Conservation (phyloP, 441 rosid species). For the Omphalea diandra region DNA sequence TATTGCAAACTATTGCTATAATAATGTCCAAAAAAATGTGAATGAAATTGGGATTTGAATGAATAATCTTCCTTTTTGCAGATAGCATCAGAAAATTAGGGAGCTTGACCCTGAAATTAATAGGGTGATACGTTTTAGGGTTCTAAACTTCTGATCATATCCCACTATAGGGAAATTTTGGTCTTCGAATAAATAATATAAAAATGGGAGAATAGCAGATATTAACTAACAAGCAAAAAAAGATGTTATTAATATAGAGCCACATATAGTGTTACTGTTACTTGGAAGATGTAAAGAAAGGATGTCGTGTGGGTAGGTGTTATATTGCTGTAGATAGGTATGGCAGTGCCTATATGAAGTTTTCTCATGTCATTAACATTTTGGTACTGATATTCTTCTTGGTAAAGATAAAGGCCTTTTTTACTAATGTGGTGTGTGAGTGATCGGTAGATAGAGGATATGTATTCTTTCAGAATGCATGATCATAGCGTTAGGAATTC, state of each 20-base stretch:
- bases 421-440: no score
- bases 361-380: not conserved
- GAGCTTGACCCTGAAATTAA: conserved; percentile 8
- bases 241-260: not conserved
- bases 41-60: no score
- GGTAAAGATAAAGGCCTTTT: no score
- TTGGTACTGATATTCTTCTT: not conserved
- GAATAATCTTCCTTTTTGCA: conserved; percentile 22
- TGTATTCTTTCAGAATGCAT: no score
- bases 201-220: not conserved
- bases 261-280: no score
- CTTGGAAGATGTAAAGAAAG: not conserved
- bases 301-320: not conserved
- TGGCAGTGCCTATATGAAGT: not conserved
- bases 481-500: no score
- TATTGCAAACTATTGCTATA: not conserved
- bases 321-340: not conserved
- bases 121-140: not conserved
- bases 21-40: no score
- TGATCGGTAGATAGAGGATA: not conserved
- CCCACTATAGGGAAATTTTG: conserved; percentile 12
- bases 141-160: conserved; percentile 11
- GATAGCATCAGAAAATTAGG: conserved; percentile 34
- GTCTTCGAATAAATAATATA: not conserved
- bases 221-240: not conserved